phyloP scores from a whole-genome alignment of 2,329 filamentous ascomycete species.

The Orbilia quercus region DNA sequence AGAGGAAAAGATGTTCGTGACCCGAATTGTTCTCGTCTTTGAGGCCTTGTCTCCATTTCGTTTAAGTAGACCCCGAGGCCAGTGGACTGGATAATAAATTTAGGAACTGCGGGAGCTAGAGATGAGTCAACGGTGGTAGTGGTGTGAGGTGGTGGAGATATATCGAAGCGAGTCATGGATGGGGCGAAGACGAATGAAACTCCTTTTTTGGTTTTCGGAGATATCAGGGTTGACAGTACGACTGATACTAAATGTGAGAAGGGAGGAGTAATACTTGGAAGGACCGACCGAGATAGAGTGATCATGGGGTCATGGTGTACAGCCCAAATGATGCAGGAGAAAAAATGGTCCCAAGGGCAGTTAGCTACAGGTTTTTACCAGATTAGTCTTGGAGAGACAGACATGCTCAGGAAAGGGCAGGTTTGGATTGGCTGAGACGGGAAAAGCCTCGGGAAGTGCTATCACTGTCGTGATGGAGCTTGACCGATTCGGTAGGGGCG shows the following conservation, averaged over 20 bases:
- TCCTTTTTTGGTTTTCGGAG: neutral
- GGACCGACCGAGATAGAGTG: slow-evolving; percentile 21
- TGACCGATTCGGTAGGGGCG: slow-evolving; percentile 1
- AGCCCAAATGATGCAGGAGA: slow-evolving; percentile 40
- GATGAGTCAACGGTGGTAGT: slow-evolving; percentile 32
- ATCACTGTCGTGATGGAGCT: slow-evolving; percentile 10
- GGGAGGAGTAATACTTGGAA: slow-evolving; percentile 8
- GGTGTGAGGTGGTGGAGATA: neutral
- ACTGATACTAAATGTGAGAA: neutral
- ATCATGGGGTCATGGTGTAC: slow-evolving; percentile 42
- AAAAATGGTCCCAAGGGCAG: slow-evolving; percentile 40
- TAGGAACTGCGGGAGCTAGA: slow-evolving; percentile 10
- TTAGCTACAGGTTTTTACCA: slow-evolving; percentile 45
- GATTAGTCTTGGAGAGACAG: slow-evolving; percentile 35
- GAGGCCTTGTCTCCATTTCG: no score
- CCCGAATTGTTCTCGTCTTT: neutral
- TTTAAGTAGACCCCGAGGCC: neutral
- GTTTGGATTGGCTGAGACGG: slow-evolving; percentile 29
- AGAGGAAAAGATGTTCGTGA: slow-evolving; percentile 36
- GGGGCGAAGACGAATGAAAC: neutral
- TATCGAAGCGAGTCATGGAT: slow-evolving; percentile 5
- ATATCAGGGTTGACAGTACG: neutral
- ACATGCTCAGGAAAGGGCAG: neutral
- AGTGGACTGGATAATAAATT: neutral
- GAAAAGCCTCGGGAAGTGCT: neutral